phyloP scores from a whole-genome alignment of 495 filamentous ascomycete genomes.

The Talaromyces trachyspermus region DNA sequence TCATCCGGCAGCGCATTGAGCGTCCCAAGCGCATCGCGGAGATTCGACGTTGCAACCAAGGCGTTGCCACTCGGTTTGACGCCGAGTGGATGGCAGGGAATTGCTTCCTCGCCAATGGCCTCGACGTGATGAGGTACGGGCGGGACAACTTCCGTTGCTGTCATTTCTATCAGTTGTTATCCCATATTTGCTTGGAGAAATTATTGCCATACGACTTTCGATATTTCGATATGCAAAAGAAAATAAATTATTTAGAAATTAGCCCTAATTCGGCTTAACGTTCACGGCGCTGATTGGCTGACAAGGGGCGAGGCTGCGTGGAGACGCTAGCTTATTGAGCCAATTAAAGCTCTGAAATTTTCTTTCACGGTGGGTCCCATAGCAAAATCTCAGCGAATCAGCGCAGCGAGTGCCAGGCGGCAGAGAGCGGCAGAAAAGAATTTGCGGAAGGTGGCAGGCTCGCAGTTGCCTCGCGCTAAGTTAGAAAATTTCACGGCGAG shows the following conservation, averaged over 20 bases:
- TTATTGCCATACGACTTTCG: too few relatives aligned
- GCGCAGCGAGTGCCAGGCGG: background rate
- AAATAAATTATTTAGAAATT: too few relatives aligned
- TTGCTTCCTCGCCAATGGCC: slow-evolving; percentile 25
- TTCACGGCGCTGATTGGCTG: slow-evolving; percentile 2
- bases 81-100: slow-evolving; percentile 75
- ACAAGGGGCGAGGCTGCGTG: background rate
- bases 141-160: too few relatives aligned
- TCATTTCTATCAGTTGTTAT: too few relatives aligned
- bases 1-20: slow-evolving; percentile 73
- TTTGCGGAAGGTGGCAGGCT: slow-evolving; percentile 15
- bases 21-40: slow-evolving; percentile 55
- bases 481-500: slow-evolving; percentile 18
- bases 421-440: slow-evolving; percentile 2
- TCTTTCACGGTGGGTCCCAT: background rate
- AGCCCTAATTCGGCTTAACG: too few relatives aligned
- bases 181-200: too few relatives aligned
- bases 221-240: too few relatives aligned
- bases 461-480: slow-evolving; percentile 19
- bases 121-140: background rate
- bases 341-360: background rate
- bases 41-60: slow-evolving; percentile 56
- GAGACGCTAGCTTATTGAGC: background rate
- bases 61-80: slow-evolving; percentile 88
- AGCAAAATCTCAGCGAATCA: background rate